Conservation (phyloP, 176 grass and related monocot species). For the Phoenix dactylifera region DNA sequence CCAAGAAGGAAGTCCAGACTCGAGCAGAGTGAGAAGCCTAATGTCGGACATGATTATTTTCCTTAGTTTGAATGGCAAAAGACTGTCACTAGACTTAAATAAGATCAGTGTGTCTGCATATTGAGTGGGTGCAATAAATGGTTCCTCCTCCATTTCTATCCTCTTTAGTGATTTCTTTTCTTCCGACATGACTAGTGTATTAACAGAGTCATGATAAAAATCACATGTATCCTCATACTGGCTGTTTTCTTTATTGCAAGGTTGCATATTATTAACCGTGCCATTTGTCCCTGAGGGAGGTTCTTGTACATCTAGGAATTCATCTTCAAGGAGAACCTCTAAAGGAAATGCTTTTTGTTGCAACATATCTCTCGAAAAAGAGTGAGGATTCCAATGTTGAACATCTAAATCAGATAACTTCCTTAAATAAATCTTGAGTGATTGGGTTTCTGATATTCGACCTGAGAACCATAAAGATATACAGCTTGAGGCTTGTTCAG, state of each 20-base stretch:
- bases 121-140: constrained; percentile 18
- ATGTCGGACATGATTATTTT: constrained; percentile 70
- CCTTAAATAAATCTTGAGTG: constrained; percentile 34
- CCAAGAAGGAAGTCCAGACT: constrained; percentile 76
- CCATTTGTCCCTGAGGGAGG: not conserved
- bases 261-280: not conserved
- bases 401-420: constrained; percentile 15
- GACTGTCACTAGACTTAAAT: constrained; percentile 48
- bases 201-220: not conserved
- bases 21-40: constrained; percentile 60
- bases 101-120: constrained; percentile 58
- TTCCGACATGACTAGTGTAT: not conserved
- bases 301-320: constrained; percentile 19
- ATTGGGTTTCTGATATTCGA: constrained; percentile 24
- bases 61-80: constrained; percentile 49
- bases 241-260: not conserved
- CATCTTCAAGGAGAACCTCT: constrained; percentile 20
- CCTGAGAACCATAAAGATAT: constrained; percentile 45
- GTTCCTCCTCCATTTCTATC: not conserved
- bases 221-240: constrained; percentile 6
- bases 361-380: constrained; percentile 4
- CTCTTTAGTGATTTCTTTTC: not conserved
- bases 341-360: constrained; percentile 3
- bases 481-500: constrained; percentile 57
- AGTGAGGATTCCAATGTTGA: constrained; percentile 1